Percentiles rank a stretch among this genome's conserved stretches.
Evolutionary conservation across 306 rosid species (phyloP).

Genomic region (Pachyrhizus erosus): DNA sequence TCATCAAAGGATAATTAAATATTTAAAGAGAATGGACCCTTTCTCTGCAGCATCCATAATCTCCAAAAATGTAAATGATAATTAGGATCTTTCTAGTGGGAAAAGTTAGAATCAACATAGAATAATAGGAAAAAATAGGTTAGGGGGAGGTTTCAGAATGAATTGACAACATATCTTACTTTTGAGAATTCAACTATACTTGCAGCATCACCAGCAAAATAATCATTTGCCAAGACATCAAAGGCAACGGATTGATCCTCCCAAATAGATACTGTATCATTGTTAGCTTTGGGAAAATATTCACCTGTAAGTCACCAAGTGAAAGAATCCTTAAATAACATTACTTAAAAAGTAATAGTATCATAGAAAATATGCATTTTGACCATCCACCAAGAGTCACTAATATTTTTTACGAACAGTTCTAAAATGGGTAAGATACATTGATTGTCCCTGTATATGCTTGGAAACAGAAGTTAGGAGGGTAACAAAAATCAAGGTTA

Average conservation of each 20-base stretch:
- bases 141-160: neutral
- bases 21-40: neutral
- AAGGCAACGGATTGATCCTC: constrained; percentile 83
- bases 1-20: neutral
- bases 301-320: constrained; percentile 57
- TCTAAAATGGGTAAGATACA: too few relatives aligned
- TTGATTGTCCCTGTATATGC: neutral
- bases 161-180: constrained; percentile 50
- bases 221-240: constrained; percentile 75
- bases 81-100: constrained; percentile 6
- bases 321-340: constrained; percentile 7
- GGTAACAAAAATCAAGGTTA: neutral
- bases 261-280: constrained; percentile 72
- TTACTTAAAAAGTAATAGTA: neutral
- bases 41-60: neutral
- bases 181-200: constrained; percentile 64
- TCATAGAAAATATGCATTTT: neutral
- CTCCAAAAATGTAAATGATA: constrained; percentile 21
- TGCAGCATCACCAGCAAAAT: constrained; percentile 78
- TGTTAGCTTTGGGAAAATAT: constrained; percentile 77
- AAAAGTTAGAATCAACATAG: constrained; percentile 18
- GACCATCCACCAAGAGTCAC: neutral
- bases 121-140: constrained; percentile 1
- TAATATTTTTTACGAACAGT: too few relatives aligned
- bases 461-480: neutral